Conservation (phyloP, 2,329 filamentous ascomycete species). For the Endoconidiophora laricicola region DNA sequence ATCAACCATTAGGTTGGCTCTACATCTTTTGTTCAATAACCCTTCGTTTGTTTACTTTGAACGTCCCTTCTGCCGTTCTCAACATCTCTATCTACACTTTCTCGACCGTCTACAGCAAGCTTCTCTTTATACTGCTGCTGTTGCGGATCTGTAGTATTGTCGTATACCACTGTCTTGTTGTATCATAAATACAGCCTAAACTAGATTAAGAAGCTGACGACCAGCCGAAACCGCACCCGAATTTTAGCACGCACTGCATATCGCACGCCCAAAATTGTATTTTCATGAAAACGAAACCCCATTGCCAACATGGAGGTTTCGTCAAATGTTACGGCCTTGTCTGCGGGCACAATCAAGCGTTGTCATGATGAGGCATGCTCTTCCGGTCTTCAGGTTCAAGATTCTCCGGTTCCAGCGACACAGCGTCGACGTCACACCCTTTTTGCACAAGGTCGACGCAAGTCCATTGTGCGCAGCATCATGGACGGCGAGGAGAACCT, state of each 20-base stretch:
- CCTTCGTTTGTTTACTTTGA: not conserved
- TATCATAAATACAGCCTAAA: no score
- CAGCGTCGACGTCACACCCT: slow-evolving; percentile 11
- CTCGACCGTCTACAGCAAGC: not conserved
- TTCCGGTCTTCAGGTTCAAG: slow-evolving; percentile 7
- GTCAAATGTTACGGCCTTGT: slow-evolving; percentile 3
- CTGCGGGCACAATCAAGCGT: not conserved
- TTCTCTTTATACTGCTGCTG: no score
- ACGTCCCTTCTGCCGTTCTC: no score
- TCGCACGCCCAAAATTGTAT: not conserved
- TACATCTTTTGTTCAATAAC: not conserved
- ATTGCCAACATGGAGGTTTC: slow-evolving; percentile 6
- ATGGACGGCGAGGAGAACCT: slow-evolving; percentile 47
- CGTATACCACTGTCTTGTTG: no score
- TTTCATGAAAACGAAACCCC: not conserved
- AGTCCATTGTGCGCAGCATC: slow-evolving; percentile 41
- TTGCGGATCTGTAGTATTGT: no score
- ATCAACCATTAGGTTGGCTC: no score
- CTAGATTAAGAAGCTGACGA: not conserved
- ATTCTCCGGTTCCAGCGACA: not conserved
- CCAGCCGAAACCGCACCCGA: not conserved
- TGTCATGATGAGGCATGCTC: slow-evolving; percentile 7
- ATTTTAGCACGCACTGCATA: not conserved
- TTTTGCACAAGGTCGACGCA: slow-evolving; percentile 23
- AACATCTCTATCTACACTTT: not conserved